Evolutionary conservation across 208 protist genomes (phyloP).

Genomic region (Baffinella frigidus): DNA sequence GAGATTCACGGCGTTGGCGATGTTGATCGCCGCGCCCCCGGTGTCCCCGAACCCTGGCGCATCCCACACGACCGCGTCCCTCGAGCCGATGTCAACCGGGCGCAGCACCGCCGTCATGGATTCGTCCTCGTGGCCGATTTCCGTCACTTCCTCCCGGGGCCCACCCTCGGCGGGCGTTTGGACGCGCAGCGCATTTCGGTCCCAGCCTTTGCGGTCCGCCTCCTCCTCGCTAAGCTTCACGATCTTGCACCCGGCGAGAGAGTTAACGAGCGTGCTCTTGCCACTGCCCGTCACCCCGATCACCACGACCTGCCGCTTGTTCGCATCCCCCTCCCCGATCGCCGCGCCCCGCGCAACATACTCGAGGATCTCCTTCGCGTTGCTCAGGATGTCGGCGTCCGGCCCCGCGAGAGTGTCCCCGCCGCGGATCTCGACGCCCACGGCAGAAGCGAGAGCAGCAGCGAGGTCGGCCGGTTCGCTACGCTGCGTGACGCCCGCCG

Average conservation of each 20-base stretch:
- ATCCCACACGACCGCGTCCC: conserved; percentile 1
- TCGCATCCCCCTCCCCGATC: not conserved
- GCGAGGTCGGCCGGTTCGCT: too few relatives aligned
- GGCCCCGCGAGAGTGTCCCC: too few relatives aligned
- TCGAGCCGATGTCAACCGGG: not conserved
- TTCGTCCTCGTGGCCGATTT: not conserved
- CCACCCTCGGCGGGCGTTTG: not conserved
- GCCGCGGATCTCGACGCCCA: too few relatives aligned
- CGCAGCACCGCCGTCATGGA: conserved; percentile 5
- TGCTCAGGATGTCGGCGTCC: too few relatives aligned
- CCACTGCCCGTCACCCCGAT: conserved; percentile 25
- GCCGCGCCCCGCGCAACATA: not conserved
- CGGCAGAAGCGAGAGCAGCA: too few relatives aligned
- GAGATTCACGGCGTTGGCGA: conserved; percentile 45
- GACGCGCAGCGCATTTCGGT: not conserved
- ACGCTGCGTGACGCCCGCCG: too few relatives aligned
- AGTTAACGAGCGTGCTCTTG: conserved; percentile 13
- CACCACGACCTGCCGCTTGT: conserved; percentile 6
- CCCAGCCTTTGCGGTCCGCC: not conserved
- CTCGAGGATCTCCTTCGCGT: too few relatives aligned
- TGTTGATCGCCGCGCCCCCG: conserved; percentile 4
- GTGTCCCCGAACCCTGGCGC: conserved; percentile 40
- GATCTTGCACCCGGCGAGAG: not conserved
- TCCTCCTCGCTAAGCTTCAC: not conserved
- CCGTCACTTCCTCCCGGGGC: not conserved